Conservation (phyloP, 805 yeast genomes). For the Ogataea parapolymorpha region DNA sequence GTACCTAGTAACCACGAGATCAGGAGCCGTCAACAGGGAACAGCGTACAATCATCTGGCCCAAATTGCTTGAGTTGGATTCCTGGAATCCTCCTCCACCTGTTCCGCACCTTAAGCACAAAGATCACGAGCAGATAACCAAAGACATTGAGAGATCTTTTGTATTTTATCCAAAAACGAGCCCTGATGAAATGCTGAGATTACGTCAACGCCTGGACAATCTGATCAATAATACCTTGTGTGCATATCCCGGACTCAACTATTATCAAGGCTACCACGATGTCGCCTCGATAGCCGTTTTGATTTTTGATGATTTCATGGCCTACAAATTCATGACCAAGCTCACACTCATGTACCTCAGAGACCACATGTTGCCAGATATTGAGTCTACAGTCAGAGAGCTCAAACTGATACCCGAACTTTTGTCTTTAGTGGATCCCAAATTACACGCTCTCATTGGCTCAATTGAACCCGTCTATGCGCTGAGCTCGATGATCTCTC, state of each 20-base stretch:
- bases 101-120: conserved; percentile 40
- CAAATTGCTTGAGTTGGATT: conserved; percentile 36
- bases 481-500: conserved; percentile 71
- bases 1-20: conserved; percentile 41
- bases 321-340: conserved; percentile 46
- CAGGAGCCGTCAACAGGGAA: conserved; percentile 44
- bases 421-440: conserved; percentile 45
- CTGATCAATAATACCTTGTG: conserved; percentile 56
- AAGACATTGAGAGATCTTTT: conserved; percentile 77
- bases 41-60: conserved; percentile 52
- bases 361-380: conserved; percentile 78
- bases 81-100: conserved; percentile 1
- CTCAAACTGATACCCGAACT: conserved; percentile 64
- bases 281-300: conserved; percentile 65
- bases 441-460: conserved; percentile 40
- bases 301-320: conserved; percentile 42
- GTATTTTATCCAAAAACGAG: conserved; percentile 35
- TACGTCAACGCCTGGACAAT: conserved; percentile 40
- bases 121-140: conserved; percentile 74
- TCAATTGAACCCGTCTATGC: conserved; percentile 59
- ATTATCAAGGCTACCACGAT: conserved; percentile 95
- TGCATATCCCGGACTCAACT: conserved; percentile 57
- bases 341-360: conserved; percentile 64
- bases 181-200: conserved; percentile 20
- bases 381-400: conserved; percentile 65